Evolutionary conservation across 2,329 filamentous ascomycete species (phyloP).

Genomic region (Orbilia brochopaga): DNA sequence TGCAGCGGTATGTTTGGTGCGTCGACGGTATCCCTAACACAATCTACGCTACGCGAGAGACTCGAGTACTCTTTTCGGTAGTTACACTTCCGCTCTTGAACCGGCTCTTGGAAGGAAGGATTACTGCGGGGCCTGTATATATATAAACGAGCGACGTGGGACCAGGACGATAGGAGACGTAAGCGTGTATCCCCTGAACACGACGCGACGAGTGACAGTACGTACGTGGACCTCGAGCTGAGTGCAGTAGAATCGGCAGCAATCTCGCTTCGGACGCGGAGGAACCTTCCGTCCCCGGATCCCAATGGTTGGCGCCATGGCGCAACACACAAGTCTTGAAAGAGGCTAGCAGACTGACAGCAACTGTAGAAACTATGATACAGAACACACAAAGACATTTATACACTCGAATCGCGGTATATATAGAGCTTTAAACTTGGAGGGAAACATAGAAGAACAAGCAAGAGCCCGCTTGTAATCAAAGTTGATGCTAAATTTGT

Average conservation of each 20-base stretch:
- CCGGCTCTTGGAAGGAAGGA: neutral
- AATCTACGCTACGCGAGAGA: neutral
- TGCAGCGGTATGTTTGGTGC: neutral
- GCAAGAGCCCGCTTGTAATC: too few species aligned
- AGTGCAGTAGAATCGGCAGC: neutral
- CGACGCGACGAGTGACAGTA: too few species aligned
- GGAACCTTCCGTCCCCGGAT: too few species aligned
- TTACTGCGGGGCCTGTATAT: neutral
- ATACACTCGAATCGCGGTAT: too few species aligned
- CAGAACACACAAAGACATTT: too few species aligned
- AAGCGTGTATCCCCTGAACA: neutral
- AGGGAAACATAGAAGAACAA: too few species aligned
- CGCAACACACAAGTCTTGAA: too few species aligned
- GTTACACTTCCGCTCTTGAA: neutral
- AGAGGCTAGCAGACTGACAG: too few species aligned
- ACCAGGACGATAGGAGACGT: neutral
- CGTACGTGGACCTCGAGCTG: conserved; percentile 11
- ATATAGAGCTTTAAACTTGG: too few species aligned
- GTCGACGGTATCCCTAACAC: neutral
- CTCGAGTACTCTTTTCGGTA: neutral
- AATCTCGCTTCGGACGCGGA: too few species aligned
- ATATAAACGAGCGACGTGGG: conserved; percentile 5
- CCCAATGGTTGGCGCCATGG: neutral
- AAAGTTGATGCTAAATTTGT: too few species aligned
- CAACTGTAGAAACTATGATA: too few species aligned